These are phyloP conservation scores for Beta lomatogona DNA, from an alignment of 179 eudicot genomes.

Conservation along the genomic window DNA sequence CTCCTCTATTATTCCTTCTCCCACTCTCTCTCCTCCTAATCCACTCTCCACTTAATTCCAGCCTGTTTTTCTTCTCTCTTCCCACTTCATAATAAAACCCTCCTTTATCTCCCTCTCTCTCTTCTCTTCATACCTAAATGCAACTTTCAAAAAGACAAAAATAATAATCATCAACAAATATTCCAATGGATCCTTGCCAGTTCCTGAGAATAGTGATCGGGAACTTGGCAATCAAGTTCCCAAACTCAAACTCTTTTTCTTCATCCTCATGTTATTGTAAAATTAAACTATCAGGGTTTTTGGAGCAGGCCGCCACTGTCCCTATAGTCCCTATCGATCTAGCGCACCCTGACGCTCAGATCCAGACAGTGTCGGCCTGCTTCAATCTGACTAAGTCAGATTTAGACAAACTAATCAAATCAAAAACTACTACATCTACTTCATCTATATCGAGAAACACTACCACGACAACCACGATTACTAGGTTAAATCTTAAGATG, in stretches of 20 bases:
- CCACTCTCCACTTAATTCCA: conserved; percentile 19
- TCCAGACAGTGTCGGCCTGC: conserved; percentile 42
- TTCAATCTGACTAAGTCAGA: conserved; percentile 49
- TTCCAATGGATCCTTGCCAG: conserved; percentile 82
- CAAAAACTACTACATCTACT: not conserved
- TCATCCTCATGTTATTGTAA: conserved; percentile 40
- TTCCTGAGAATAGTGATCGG: conserved; percentile 60
- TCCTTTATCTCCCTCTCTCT: too few relatives aligned
- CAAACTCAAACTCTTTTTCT: not conserved
- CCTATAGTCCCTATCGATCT: conserved; percentile 31
- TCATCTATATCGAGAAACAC: not conserved
- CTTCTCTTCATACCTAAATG: not conserved
- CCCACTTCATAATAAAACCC: not conserved
- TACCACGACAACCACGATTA: not conserved
- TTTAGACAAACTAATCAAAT: conserved; percentile 34
- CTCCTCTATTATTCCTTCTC: not conserved
- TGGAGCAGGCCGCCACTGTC: conserved; percentile 35
- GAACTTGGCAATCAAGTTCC: conserved; percentile 48
- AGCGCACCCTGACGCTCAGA: conserved; percentile 24
- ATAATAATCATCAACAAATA: not conserved
- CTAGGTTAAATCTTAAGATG: conserved; percentile 28
- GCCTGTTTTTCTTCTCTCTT: conserved; percentile 17
- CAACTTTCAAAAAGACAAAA: not conserved
- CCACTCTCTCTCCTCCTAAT: not conserved
- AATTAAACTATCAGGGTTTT: conserved; percentile 48